Evolutionary conservation across 176 grass and related monocot genomes (phyloP).

Genomic region (Microstegium vimineum): DNA sequence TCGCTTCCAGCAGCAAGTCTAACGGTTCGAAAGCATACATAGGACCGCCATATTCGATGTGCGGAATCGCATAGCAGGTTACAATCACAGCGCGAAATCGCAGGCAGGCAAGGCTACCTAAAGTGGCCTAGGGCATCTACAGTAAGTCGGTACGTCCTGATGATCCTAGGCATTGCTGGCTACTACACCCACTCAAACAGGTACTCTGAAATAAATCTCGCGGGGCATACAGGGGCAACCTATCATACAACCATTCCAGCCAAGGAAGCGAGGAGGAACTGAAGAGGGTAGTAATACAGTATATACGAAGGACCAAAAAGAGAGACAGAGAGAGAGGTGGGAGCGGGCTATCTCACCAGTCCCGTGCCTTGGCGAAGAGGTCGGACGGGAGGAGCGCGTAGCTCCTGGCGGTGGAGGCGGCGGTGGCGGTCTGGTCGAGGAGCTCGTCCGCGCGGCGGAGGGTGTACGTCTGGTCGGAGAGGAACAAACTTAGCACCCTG

Average conservation of each 20-base stretch:
- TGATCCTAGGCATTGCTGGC: too few species aligned
- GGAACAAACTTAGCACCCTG: conserved; percentile 61
- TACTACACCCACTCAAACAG: neutral
- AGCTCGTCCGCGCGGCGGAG: conserved; percentile 52
- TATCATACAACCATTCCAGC: neutral
- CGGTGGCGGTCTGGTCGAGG: neutral
- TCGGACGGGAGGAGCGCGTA: conserved; percentile 60
- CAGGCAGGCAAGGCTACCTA: too few species aligned
- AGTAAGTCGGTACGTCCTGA: neutral
- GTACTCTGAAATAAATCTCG: neutral
- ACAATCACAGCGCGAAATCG: neutral
- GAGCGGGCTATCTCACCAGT: conserved; percentile 28
- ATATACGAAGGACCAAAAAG: neutral
- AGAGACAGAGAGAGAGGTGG: neutral
- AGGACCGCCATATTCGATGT: neutral
- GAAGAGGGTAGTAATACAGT: neutral
- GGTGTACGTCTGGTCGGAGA: conserved; percentile 59
- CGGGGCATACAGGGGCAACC: neutral
- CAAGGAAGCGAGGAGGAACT: neutral
- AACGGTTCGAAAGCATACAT: too few species aligned
- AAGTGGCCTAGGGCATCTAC: neutral
- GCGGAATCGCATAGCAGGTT: neutral
- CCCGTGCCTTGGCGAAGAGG: conserved; percentile 50
- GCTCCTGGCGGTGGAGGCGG: conserved; percentile 25
- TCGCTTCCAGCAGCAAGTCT: neutral